Evolutionary conservation across 306 rosid species (phyloP), one percentile per base, ranked within the genome.

Genomic region (Prunus padus): DNA sequence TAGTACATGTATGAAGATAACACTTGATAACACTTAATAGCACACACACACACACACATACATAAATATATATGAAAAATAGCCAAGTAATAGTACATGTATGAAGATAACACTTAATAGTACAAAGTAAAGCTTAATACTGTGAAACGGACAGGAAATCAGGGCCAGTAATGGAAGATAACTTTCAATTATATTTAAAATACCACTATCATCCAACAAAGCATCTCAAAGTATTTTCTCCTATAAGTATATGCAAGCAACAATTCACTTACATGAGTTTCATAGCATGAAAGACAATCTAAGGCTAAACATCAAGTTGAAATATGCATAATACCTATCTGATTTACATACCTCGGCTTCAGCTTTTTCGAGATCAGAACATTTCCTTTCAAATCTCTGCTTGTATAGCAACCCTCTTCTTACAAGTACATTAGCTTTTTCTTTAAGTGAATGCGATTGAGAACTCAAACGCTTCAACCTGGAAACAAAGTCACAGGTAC

Each of bases 341-440:
- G 72, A 80, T 82, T 16, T 62, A 54, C 40, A 49, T 84, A 90
- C 99, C 96, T 96, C 99, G 69, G 79, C 78, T 87, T 96, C 99
- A 74, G 98, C 98, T 83, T 92, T 96, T 67, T 75, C 87, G 65
- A 92, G 94, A 77, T 90, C 90, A 57, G 96, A 82, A 73, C 90
- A 84, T 86, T 72, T 89, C 68, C 80, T 87, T 70, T 88, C 94
- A 62, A 90, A 77, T 83, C 74, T 78, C 89, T 87, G 89, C 86
- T 87, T 84, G 92, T 83, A 84, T 63, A 74, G 71, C 78, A 73
- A 78, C 30, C 89, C 91, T 60, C 52, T 77, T 73, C 91, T 84
- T 76, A 76, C 87, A 33, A 92, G 88, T 33, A 50, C 76, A 82
- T 77, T 82, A 59, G 80, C 92, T 72, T 83, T 81, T 56, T 87